Evolutionary conservation across 306 rosid species (phyloP).

Genomic region (Vigna angularis): DNA sequence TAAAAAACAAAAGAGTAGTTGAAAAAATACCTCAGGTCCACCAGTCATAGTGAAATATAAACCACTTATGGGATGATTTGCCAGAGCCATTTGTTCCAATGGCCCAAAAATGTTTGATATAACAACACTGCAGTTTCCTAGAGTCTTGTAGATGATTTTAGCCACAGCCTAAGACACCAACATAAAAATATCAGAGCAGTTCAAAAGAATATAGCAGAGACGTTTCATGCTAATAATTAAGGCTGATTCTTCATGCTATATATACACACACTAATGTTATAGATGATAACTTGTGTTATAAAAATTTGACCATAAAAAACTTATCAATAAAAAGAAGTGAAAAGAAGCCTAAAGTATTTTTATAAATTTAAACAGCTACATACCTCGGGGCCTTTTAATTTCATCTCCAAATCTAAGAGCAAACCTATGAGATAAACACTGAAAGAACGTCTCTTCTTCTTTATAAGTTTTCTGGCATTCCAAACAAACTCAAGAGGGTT

Average conservation of each 20-base stretch:
- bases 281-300: not conserved
- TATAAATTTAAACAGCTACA: not conserved
- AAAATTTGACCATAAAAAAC: not conserved
- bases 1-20: not conserved
- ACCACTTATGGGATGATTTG: slow-evolving; percentile 54
- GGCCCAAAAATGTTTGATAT: slow-evolving; percentile 65
- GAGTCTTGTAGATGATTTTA: slow-evolving; percentile 38
- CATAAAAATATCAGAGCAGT: not conserved
- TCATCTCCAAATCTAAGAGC: slow-evolving; percentile 51
- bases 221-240: not conserved
- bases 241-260: not conserved
- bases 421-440: slow-evolving; percentile 43
- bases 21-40: slow-evolving; percentile 55
- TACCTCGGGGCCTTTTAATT: slow-evolving; percentile 65
- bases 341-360: not conserved
- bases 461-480: slow-evolving; percentile 45
- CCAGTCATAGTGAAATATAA: slow-evolving; percentile 50
- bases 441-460: slow-evolving; percentile 56
- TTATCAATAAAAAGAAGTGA: not conserved
- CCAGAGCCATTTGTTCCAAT: slow-evolving; percentile 54
- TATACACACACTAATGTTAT: not conserved
- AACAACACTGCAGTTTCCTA: slow-evolving; percentile 49
- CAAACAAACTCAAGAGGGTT: slow-evolving; percentile 67
- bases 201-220: not conserved
- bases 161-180: slow-evolving; percentile 54